Percentiles rank a stretch among this genome's conserved stretches.
phyloP scores from a whole-genome alignment of 345 rosid genomes.

The Syzygium oleosum region DNA sequence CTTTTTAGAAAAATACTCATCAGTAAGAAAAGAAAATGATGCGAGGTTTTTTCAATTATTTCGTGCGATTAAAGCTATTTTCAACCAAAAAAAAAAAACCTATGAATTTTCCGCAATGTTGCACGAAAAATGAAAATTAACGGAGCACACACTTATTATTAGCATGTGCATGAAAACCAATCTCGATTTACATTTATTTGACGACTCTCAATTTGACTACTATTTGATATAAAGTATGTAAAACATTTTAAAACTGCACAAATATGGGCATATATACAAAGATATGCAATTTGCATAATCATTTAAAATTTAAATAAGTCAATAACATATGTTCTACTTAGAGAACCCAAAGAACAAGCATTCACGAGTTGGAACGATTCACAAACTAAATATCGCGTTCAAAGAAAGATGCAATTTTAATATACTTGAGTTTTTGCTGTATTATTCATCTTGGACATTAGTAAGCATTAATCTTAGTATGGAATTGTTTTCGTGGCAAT shows the following conservation, averaged over 20 bases:
- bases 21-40: not conserved
- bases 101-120: no score
- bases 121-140: not conserved
- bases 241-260: not conserved
- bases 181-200: not conserved
- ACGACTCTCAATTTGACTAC: not conserved
- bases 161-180: not conserved
- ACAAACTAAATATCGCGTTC: not conserved
- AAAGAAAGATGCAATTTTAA: not conserved
- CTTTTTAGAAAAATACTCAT: not conserved
- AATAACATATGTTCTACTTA: not conserved
- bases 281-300: no score
- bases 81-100: no score
- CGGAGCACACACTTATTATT: not conserved
- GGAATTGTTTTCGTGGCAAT: not conserved
- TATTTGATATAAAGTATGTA: not conserved
- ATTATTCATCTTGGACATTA: not conserved
- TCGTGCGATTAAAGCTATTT: no score
- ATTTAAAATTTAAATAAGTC: not conserved
- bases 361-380: not conserved
- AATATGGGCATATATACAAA: not conserved
- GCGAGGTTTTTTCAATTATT: not conserved
- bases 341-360: not conserved
- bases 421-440: not conserved
- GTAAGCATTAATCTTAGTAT: not conserved